Evolutionary conservation across 768 basidiomycete species (phyloP), one percentile per base, ranked within the genome.

Genomic region (Leccinum arenicola): DNA sequence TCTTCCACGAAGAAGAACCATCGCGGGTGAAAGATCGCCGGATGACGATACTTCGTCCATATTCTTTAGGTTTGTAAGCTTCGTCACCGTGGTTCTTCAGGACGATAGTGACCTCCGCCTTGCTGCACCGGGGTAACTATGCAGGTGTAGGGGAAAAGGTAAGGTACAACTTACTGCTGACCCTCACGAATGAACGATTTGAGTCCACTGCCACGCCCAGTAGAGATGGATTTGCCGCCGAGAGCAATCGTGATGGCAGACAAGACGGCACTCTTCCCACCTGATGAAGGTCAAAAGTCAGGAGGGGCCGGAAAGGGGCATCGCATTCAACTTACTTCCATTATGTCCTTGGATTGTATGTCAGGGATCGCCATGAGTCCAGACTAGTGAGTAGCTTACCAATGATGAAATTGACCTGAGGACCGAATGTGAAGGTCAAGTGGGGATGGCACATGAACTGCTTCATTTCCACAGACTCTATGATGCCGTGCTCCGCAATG

Each of bases 371-470:
- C 14, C 10, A 11, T 27, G 4, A 48, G 17, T 31, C 49, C 47
- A 11, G 29, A 50, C 25, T 21, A 57, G 51, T 21, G 21, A 21
- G 15, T 6, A 2, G 66, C 82, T 43, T 65, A 87, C 93, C 94
- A 40, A 96, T 96, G 65, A 99, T 91, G 69, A 98, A 98, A 75
- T 98, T 99, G 69, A 99, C 91, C 72, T 95, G 93, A 9, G 91
- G 88, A 0, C 94, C 93, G 62, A 98, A 93, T 2, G 82, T 81
- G 74, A 97, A 92, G 1, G 81, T 86, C 49, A 95, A 79, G 73
- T 81, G 87, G 70, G 86, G 82, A 75, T 98, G 95, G 73, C 95
- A 97, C 95, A 98, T 96, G 76, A 98, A 98, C 69, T 98, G 88
- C 68, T 86, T 81, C 84, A 93, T 85, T 68, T 94, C 89, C 47